Evolutionary conservation across 257 asterid species (phyloP).

Genomic region (Solanum stenotomum): DNA sequence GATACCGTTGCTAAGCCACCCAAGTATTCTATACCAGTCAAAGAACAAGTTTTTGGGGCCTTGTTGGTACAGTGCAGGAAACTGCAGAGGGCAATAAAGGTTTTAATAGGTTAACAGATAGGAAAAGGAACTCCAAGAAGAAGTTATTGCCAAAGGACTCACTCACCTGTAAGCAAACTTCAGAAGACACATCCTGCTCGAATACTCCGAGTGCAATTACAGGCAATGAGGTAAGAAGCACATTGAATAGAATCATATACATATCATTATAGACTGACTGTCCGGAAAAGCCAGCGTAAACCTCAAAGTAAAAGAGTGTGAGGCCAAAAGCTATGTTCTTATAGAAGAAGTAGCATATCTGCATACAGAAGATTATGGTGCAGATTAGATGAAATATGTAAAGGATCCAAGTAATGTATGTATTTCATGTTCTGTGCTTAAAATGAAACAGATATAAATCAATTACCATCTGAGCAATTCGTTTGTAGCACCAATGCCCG

Average conservation of each 20-base stretch:
- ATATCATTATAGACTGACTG: constrained; percentile 87
- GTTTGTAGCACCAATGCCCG: constrained; percentile 99
- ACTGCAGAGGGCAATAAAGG: constrained; percentile 32
- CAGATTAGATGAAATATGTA: neutral
- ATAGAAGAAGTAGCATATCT: constrained; percentile 98
- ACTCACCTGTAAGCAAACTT: constrained; percentile 95
- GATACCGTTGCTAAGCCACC: constrained; percentile 95
- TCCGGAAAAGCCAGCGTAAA: constrained; percentile 89
- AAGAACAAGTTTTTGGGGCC: constrained; percentile 86
- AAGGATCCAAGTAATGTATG: neutral
- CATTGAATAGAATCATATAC: constrained; percentile 94
- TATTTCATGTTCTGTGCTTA: neutral
- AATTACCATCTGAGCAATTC: constrained; percentile 98
- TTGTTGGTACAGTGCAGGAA: constrained; percentile 97
- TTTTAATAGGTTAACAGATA: neutral
- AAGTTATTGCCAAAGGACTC: constrained; percentile 7
- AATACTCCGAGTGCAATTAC: constrained; percentile 96
- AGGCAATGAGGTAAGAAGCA: constrained; percentile 89
- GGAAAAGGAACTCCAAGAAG: neutral
- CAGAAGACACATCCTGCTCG: constrained; percentile 95
- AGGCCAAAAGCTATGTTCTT: constrained; percentile 96
- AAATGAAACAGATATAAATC: constrained; percentile 1
- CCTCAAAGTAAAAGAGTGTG: constrained; percentile 94
- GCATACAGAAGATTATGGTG: constrained; percentile 15
- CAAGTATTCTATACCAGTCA: constrained; percentile 79